Percentiles rank a stretch among this genome's conserved stretches.
phyloP scores from a whole-genome alignment of 2,329 filamentous ascomycete genomes.

The Microcyclosporella mali region DNA sequence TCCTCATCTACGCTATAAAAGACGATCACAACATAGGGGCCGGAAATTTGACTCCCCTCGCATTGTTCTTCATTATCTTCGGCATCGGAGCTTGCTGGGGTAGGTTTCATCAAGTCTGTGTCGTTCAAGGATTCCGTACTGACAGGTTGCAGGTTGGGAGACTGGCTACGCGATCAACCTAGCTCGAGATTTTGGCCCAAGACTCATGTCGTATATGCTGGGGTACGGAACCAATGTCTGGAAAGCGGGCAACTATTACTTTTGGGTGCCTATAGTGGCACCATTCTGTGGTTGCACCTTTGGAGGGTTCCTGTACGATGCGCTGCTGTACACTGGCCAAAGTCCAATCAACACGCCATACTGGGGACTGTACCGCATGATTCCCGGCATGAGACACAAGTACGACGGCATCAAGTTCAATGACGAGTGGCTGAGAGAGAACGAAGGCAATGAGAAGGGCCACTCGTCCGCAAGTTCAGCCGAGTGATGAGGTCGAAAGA shows the following conservation, averaged over 20 bases:
- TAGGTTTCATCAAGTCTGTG: constrained; percentile 38
- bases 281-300: constrained; percentile 60
- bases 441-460: constrained; percentile 4
- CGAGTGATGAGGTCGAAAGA: too few species aligned
- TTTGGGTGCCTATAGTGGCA: constrained; percentile 69
- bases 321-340: constrained; percentile 63
- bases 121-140: too few species aligned
- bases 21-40: constrained; percentile 53
- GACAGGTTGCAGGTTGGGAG: constrained; percentile 34
- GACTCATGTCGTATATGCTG: constrained; percentile 59
- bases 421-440: constrained; percentile 18
- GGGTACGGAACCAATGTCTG: constrained; percentile 65
- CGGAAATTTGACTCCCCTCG: constrained; percentile 53
- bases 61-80: constrained; percentile 66
- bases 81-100: constrained; percentile 68
- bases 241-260: constrained; percentile 63
- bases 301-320: constrained; percentile 61
- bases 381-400: constrained; percentile 24
- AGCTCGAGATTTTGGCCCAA: constrained; percentile 65
- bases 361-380: constrained; percentile 52
- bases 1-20: constrained; percentile 64
- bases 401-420: constrained; percentile 23
- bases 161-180: constrained; percentile 72
- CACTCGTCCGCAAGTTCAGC: too few species aligned
- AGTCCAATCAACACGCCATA: constrained; percentile 63